Evolutionary conservation across 495 filamentous ascomycete genomes (phyloP).

Genomic region (Penicillium goetzii): DNA sequence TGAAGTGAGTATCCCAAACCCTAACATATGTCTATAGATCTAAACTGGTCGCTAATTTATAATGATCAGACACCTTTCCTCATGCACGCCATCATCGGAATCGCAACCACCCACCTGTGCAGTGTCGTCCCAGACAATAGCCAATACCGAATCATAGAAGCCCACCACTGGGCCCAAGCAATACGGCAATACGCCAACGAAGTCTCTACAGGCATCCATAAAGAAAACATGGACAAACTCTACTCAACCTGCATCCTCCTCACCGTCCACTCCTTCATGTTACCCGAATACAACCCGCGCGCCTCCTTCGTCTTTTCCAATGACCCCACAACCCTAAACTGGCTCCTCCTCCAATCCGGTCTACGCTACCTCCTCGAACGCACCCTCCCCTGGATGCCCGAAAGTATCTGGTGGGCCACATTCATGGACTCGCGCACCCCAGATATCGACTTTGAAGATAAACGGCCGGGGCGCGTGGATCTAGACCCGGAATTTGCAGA

Average conservation of each 20-base stretch:
- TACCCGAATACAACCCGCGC: constrained; percentile 42
- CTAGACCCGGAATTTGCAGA: constrained; percentile 43
- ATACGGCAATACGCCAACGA: constrained; percentile 45
- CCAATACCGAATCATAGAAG: constrained; percentile 41
- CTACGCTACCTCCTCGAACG: constrained; percentile 44
- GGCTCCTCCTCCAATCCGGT: constrained; percentile 48
- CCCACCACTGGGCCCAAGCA: constrained; percentile 49
- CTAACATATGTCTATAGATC: not conserved
- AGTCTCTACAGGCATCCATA: constrained; percentile 31
- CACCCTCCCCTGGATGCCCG: constrained; percentile 32
- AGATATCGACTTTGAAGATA: constrained; percentile 33
- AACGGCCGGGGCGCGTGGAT: constrained; percentile 37
- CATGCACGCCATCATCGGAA: constrained; percentile 51
- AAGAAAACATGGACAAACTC: constrained; percentile 48
- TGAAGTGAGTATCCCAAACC: constrained; percentile 30
- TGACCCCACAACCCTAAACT: constrained; percentile 41
- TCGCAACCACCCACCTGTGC: constrained; percentile 46
- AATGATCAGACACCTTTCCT: constrained; percentile 47
- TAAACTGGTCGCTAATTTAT: constrained; percentile 11
- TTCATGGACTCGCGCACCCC: constrained; percentile 40
- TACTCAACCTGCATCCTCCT: constrained; percentile 49
- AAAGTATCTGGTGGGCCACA: constrained; percentile 45
- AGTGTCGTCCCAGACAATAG: constrained; percentile 33
- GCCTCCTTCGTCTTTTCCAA: constrained; percentile 48
- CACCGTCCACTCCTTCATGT: constrained; percentile 42